phyloP scores from a whole-genome alignment of 129 eudicot genomes.

The Saussurea involucrata region DNA sequence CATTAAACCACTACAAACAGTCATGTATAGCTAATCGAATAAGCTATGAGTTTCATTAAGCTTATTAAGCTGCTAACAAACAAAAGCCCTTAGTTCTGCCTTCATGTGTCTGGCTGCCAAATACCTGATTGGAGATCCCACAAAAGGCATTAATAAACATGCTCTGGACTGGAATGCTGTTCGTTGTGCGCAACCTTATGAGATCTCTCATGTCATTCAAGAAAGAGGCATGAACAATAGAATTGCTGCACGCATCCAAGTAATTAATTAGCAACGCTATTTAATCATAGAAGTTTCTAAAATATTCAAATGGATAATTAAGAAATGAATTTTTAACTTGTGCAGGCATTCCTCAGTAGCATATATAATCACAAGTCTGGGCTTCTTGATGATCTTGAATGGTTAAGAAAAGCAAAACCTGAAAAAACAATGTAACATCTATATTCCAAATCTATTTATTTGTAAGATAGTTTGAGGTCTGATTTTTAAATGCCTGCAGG shows the following conservation, averaged over 20 bases:
- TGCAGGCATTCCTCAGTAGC: slow-evolving; percentile 30
- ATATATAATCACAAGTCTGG: slow-evolving; percentile 20
- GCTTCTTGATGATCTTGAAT: slow-evolving; percentile 36
- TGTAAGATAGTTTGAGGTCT: neutral
- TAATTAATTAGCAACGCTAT: neutral
- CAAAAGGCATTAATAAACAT: slow-evolving; percentile 1
- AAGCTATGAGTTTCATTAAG: no score
- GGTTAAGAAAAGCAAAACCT: slow-evolving; percentile 29
- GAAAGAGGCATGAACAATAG: slow-evolving; percentile 35
- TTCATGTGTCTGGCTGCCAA: slow-evolving; percentile 46
- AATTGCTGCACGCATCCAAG: slow-evolving; percentile 38
- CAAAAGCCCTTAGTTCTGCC: slow-evolving; percentile 50
- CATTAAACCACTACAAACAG: no score
- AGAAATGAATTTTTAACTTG: neutral
- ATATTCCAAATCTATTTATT: neutral
- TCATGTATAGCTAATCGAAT: no score
- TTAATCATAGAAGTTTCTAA: neutral
- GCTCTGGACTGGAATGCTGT: slow-evolving; percentile 51
- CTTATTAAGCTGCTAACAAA: no score
- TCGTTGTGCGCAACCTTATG: slow-evolving; percentile 22
- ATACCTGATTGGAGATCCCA: slow-evolving; percentile 18
- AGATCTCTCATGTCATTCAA: slow-evolving; percentile 22
- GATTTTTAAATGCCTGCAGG: slow-evolving; percentile 12
- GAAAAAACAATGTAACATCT: slow-evolving; percentile 24
- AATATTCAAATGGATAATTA: neutral